A percentile compares a stretch with the other conserved stretches of the same genome.
phyloP scores from a whole-genome alignment of 2,329 filamentous ascomycete species.

The Penicillium janthinellum region DNA sequence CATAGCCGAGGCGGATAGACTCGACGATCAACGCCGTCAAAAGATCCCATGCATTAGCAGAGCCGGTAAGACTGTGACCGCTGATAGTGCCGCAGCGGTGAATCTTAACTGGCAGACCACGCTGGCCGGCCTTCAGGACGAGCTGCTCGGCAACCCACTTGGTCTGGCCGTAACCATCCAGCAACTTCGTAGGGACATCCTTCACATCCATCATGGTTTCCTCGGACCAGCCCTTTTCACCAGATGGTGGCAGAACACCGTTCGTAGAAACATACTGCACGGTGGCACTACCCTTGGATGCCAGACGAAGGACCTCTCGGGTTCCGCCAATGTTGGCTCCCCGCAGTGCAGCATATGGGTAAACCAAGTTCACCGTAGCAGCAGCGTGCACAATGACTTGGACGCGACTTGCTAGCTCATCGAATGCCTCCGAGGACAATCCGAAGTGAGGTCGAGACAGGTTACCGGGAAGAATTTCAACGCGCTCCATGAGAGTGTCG shows the following conservation, averaged over 20 bases:
- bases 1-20: slow-evolving; percentile 70
- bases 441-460: slow-evolving; percentile 69
- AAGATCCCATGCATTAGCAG: slow-evolving; percentile 77
- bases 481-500: slow-evolving; percentile 74
- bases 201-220: slow-evolving; percentile 67
- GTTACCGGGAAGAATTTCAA: slow-evolving; percentile 75
- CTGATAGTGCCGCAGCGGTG: slow-evolving; percentile 76
- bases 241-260: slow-evolving; percentile 71
- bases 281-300: slow-evolving; percentile 67
- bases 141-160: slow-evolving; percentile 82
- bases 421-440: slow-evolving; percentile 65
- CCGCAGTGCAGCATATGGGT: slow-evolving; percentile 75
- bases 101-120: slow-evolving; percentile 70
- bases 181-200: slow-evolving; percentile 67
- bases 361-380: slow-evolving; percentile 78
- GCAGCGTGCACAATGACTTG: slow-evolving; percentile 77
- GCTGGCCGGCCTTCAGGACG: slow-evolving; percentile 66
- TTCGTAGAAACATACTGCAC: slow-evolving; percentile 81
- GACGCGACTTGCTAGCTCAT: slow-evolving; percentile 64
- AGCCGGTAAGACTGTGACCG: slow-evolving; percentile 72
- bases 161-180: slow-evolving; percentile 76
- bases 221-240: slow-evolving; percentile 69
- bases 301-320: slow-evolving; percentile 71
- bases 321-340: slow-evolving; percentile 79
- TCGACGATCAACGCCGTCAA: slow-evolving; percentile 76